These are phyloP conservation scores for Penicillium fuscoglaucum DNA, from an alignment of 2,329 filamentous ascomycete genomes.

Conservation along the genomic window DNA sequence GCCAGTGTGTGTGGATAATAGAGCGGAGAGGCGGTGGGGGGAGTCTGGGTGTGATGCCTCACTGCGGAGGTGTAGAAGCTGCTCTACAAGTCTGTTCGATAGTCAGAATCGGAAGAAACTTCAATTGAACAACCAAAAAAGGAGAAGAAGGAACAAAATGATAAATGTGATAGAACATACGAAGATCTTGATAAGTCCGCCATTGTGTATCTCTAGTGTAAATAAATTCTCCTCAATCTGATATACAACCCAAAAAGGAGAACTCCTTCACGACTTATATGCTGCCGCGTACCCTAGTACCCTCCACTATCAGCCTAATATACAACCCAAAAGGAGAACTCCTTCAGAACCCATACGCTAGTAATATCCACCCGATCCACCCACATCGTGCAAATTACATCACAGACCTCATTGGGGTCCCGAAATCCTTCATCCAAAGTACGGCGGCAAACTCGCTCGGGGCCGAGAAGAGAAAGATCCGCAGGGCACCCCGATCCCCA, in stretches of 20 bases:
- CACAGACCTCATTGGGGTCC: background rate
- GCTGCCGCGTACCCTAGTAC: background rate
- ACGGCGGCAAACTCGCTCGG: background rate
- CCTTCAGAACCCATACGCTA: background rate
- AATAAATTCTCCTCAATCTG: background rate
- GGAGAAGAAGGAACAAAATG: background rate
- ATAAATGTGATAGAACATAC: conserved; percentile 3
- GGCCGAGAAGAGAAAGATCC: background rate
- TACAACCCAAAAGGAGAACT: background rate
- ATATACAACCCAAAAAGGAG: background rate
- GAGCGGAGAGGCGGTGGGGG: conserved; percentile 10
- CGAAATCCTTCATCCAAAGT: background rate
- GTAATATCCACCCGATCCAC: background rate
- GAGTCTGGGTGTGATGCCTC: conserved; percentile 17
- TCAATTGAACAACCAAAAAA: background rate
- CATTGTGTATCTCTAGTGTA: conserved; percentile 1
- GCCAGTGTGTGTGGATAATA: conserved; percentile 15
- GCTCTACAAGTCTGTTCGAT: conserved; percentile 13
- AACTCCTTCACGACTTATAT: background rate
- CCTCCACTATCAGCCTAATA: background rate
- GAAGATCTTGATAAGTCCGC: conserved; percentile 3
- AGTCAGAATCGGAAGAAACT: conserved; percentile 4
- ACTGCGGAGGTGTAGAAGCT: conserved; percentile 14
- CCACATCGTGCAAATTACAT: background rate
- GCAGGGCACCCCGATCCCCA: background rate